A percentile compares a stretch with the other conserved stretches of the same genome.
Conservation (phyloP, 2,329 filamentous ascomycete genomes). For the Sordariomycetes sp. region DNA sequence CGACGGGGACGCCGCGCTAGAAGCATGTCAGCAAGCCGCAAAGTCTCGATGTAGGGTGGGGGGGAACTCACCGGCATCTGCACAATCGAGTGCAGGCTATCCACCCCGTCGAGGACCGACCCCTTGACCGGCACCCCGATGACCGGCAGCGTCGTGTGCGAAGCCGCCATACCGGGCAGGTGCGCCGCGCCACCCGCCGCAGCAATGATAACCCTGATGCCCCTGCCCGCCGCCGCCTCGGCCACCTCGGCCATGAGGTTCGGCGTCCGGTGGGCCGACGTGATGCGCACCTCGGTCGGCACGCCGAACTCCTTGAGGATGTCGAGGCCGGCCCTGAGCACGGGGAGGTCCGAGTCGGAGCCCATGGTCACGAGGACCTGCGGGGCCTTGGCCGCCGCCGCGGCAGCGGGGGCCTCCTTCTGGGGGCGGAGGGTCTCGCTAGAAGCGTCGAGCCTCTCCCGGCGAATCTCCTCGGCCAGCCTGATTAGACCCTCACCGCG, state of each 20-base stretch:
- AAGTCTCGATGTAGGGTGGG: slow-evolving; percentile 17
- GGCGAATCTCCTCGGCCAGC: slow-evolving; percentile 43
- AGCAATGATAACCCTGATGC: slow-evolving; percentile 63
- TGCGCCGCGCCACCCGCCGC: slow-evolving; percentile 64
- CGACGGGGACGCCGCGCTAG: slow-evolving; percentile 51
- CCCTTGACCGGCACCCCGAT: slow-evolving; percentile 70
- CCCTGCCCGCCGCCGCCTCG: slow-evolving; percentile 45
- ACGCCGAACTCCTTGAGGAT: slow-evolving; percentile 59
- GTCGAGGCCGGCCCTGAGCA: slow-evolving; percentile 52
- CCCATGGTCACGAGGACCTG: slow-evolving; percentile 70
- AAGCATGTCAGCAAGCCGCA: slow-evolving; percentile 13
- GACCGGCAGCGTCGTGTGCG: slow-evolving; percentile 58
- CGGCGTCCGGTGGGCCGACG: slow-evolving; percentile 67
- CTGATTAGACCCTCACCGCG: slow-evolving; percentile 56
- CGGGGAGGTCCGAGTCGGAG: slow-evolving; percentile 62
- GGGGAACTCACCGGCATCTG: slow-evolving; percentile 53
- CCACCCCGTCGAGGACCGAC: slow-evolving; percentile 57
- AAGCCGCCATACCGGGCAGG: slow-evolving; percentile 62
- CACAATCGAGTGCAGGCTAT: slow-evolving; percentile 59
- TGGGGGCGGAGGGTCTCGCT: slow-evolving; percentile 8
- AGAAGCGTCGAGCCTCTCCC: slow-evolving; percentile 34
- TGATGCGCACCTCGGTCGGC: slow-evolving; percentile 60
- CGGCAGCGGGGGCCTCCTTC: neutral
- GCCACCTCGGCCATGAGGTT: slow-evolving; percentile 56
- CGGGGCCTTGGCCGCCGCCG: slow-evolving; percentile 1